These are phyloP conservation scores for Penicillium soppii DNA, from an alignment of 495 filamentous ascomycete genomes.

Conservation along the genomic window DNA sequence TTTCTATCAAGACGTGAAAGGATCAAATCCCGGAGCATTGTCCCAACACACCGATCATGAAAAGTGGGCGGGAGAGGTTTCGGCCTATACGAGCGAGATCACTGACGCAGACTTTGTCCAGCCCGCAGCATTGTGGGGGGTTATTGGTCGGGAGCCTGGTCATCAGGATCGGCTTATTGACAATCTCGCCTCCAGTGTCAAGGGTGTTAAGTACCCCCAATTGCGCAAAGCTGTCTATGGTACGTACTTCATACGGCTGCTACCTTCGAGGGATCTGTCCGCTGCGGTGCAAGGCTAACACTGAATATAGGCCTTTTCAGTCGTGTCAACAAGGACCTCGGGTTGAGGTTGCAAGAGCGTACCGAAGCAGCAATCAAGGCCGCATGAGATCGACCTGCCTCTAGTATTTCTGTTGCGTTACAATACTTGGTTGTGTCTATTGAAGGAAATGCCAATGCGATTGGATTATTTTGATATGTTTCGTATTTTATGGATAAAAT, in stretches of 20 bases:
- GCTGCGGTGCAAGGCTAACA: neutral
- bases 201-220: constrained; percentile 21
- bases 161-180: constrained; percentile 59
- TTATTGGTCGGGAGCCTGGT: constrained; percentile 54
- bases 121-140: constrained; percentile 33
- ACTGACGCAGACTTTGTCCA: constrained; percentile 20
- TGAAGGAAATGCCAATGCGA: neutral
- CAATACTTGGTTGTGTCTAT: neutral
- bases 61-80: constrained; percentile 50
- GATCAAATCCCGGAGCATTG: constrained; percentile 1
- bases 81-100: constrained; percentile 25
- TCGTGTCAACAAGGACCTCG: constrained; percentile 8
- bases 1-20: constrained; percentile 19
- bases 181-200: constrained; percentile 48
- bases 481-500: neutral
- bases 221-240: constrained; percentile 25
- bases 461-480: neutral
- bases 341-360: neutral
- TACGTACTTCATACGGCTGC: constrained; percentile 6
- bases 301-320: neutral
- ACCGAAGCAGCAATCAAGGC: constrained; percentile 6
- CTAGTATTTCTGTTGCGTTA: neutral
- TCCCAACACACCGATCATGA: constrained; percentile 48
- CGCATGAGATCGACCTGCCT: neutral
- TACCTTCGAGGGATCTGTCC: neutral